Base-by-base conservation (phyloP, 2,329 filamentous ascomycete genomes). In the Fusarium sp. region DNA sequence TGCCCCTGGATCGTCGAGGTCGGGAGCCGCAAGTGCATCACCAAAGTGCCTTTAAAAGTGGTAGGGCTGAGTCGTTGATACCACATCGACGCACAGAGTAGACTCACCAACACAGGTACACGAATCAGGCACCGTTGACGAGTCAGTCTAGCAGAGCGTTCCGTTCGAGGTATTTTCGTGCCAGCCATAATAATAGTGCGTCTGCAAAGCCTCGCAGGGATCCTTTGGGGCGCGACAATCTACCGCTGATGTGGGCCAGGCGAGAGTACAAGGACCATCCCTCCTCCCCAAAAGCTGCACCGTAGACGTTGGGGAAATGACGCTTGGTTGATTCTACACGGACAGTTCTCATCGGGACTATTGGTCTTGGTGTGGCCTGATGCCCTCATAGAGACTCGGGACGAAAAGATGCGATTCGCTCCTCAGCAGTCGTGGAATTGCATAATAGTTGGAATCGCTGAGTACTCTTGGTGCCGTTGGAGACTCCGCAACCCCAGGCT, bases 251-350 rank as follows among this genome's bases (percentile, higher is more conserved):
- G 70, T 72, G 68, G 68, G 58, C 73, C 68, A 69, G 58, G 63
- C 61, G 61, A 32, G 70, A 66, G 38, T 60, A 65, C 76, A 79
- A 71, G 77, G 77, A 69, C 58, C 47, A 76, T 77, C 68, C 65
- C 74, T 79, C 59, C 69, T 63, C 47, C 50, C 32, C n/a, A 32
- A 57, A 68, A 71, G 63, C 9, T 50, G 45, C 22, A 43, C 59
- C 64, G 68, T 40, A 66, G 54, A 68, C 56, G 64, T 65, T 66
- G 69, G 74, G 76, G 76, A 79, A 79, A 77, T 79, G 77, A 79
- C 57, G 74, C 74, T 69, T 62, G 57, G 72, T 72, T 72, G 66
- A 70, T 58, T 60, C 20, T 71, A 38, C 65, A 69, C 61, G 67
- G 65, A 66, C 66, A 72, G 70, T 75, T 76, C 68, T 54, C 56